Evolutionary conservation across 2,329 filamentous ascomycete species (phyloP).

Genomic region (Colletotrichum cereale): DNA sequence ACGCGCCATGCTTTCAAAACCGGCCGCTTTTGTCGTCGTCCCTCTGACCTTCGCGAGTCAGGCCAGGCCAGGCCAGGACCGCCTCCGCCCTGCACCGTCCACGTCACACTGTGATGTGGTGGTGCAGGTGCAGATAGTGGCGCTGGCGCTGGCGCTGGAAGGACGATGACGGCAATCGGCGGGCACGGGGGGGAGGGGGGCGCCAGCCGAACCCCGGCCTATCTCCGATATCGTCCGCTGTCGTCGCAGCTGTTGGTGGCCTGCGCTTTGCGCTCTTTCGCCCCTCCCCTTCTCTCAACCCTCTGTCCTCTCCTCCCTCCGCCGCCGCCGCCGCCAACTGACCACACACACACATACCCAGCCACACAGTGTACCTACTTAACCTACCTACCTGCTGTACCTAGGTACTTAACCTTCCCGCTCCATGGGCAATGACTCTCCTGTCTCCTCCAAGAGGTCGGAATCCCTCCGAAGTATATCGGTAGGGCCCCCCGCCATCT

Average conservation of each 20-base stretch:
- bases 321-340: background rate
- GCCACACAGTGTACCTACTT: background rate
- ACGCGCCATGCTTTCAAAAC: conserved; percentile 29
- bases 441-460: background rate
- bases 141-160: background rate
- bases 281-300: conserved; percentile 13
- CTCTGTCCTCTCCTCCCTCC: conserved; percentile 3
- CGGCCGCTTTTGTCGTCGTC: conserved; percentile 34
- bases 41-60: conserved; percentile 33
- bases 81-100: background rate
- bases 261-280: conserved; percentile 1
- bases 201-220: conserved; percentile 29
- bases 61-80: background rate
- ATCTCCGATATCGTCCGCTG: conserved; percentile 42
- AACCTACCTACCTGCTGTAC: background rate
- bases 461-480: conserved; percentile 27
- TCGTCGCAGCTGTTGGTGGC: background rate
- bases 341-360: background rate
- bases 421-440: background rate
- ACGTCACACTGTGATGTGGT: conserved; percentile 9
- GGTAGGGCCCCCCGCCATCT: conserved; percentile 17
- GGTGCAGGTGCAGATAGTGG: background rate
- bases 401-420: no score
- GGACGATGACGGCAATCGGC: conserved; percentile 30
- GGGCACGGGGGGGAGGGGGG: conserved; percentile 24